Evolutionary conservation across 2,329 filamentous ascomycete genomes (phyloP).

Genomic region (Aspergillus melleus): DNA sequence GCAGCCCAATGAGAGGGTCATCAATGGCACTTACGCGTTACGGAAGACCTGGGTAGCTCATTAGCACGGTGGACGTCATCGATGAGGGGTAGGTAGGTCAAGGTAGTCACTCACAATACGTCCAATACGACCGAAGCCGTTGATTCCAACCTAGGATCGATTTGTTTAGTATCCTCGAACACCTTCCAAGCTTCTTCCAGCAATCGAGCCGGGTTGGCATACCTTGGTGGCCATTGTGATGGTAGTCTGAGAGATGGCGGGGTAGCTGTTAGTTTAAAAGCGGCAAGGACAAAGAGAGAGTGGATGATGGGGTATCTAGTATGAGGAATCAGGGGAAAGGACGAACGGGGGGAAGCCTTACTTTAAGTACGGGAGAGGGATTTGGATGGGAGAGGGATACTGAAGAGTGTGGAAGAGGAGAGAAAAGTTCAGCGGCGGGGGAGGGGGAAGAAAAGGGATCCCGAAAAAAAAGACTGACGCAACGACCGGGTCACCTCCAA

Average conservation of each 20-base stretch:
- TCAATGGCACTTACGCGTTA: conserved; percentile 69
- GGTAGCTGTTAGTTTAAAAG: conserved; percentile 28
- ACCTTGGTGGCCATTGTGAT: conserved; percentile 41
- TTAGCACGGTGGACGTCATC: conserved; percentile 21
- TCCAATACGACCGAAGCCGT: conserved; percentile 99
- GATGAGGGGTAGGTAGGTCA: background rate
- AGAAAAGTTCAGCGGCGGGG: conserved; percentile 26
- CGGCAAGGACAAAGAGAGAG: conserved; percentile 5
- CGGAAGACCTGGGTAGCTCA: conserved; percentile 70
- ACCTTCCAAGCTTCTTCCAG: background rate
- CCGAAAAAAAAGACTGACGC: conserved; percentile 37
- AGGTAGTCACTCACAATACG: conserved; percentile 65
- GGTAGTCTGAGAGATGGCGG: conserved; percentile 24
- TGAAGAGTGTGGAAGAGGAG: conserved; percentile 19
- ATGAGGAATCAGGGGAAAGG: background rate
- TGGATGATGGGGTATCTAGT: background rate
- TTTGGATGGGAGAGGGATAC: conserved; percentile 11
- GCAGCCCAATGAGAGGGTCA: background rate
- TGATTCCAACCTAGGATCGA: conserved; percentile 77
- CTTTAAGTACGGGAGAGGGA: conserved; percentile 10
- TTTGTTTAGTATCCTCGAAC: conserved; percentile 6
- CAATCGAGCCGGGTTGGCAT: conserved; percentile 7
- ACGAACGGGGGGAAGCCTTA: conserved; percentile 11
- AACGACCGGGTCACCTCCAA: conserved; percentile 32
- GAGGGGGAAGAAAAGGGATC: conserved; percentile 22